These are phyloP conservation scores for Typha latifolia DNA, from an alignment of 176 grass and related monocot genomes.

Conservation along the genomic window DNA sequence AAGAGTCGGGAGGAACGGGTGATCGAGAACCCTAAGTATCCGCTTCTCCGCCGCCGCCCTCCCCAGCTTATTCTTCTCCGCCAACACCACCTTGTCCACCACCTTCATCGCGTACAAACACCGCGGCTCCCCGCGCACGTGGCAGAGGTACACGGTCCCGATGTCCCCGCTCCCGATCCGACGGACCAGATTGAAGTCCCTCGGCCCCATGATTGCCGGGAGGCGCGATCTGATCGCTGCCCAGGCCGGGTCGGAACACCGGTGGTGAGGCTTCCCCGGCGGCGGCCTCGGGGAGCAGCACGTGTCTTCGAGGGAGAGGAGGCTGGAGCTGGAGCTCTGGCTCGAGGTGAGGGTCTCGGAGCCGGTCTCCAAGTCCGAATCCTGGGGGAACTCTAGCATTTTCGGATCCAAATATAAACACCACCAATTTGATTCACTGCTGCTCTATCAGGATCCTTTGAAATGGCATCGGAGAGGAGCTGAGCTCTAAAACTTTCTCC, in stretches of 20 bases:
- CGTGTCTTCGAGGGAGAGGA: slow-evolving; percentile 44
- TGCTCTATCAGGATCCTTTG: not conserved
- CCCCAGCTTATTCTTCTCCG: slow-evolving; percentile 79
- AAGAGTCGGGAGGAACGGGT: slow-evolving; percentile 84
- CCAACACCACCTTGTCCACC: slow-evolving; percentile 66
- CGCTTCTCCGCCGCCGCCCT: slow-evolving; percentile 76
- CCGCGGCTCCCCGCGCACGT: slow-evolving; percentile 22
- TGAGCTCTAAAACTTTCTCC: not conserved
- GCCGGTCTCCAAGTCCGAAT: slow-evolving; percentile 50
- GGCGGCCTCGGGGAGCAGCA: slow-evolving; percentile 13
- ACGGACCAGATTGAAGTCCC: slow-evolving; percentile 82
- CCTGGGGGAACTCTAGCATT: slow-evolving; percentile 10
- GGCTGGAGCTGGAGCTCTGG: slow-evolving; percentile 59
- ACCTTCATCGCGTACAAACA: slow-evolving; percentile 90
- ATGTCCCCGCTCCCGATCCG: slow-evolving; percentile 85
- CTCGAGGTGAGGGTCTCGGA: slow-evolving; percentile 54
- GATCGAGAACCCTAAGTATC: slow-evolving; percentile 69
- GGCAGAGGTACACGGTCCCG: slow-evolving; percentile 89
- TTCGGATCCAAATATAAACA: not conserved
- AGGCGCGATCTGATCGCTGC: slow-evolving; percentile 34
- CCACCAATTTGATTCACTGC: slow-evolving; percentile 8
- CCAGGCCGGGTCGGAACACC: slow-evolving; percentile 49
- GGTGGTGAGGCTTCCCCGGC: slow-evolving; percentile 44
- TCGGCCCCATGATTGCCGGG: slow-evolving; percentile 32
- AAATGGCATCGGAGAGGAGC: no score